Evolutionary conservation across 768 basidiomycete species (phyloP).

Genomic region (Chalciporus piperatus): DNA sequence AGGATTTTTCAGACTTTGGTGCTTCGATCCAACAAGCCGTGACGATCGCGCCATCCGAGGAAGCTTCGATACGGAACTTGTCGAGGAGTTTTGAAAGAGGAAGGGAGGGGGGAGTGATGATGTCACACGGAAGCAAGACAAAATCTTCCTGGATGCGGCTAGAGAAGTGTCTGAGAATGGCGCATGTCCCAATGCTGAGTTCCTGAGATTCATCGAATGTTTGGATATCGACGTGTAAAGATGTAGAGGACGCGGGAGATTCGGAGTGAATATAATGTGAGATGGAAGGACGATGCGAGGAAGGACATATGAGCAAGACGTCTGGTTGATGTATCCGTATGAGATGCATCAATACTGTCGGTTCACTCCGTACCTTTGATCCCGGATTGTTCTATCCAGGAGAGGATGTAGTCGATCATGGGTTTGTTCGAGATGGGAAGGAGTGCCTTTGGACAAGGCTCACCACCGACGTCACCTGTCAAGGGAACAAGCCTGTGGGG

Average conservation of each 20-base stretch:
- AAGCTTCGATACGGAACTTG: slow-evolving; percentile 73
- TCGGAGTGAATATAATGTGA: slow-evolving; percentile 85
- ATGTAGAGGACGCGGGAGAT: slow-evolving; percentile 55
- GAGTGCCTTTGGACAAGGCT: slow-evolving; percentile 82
- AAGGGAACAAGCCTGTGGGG: slow-evolving; percentile 63
- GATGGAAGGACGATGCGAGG: slow-evolving; percentile 68
- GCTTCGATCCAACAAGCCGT: slow-evolving; percentile 65
- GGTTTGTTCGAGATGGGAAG: slow-evolving; percentile 87
- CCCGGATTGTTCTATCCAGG: slow-evolving; percentile 86
- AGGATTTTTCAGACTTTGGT: slow-evolving; percentile 50
- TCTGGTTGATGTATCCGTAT: slow-evolving; percentile 44
- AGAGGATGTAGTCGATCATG: slow-evolving; percentile 77
- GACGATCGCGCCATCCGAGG: slow-evolving; percentile 60
- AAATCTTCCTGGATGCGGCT: slow-evolving; percentile 80
- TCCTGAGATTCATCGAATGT: slow-evolving; percentile 75
- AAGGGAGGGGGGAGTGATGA: slow-evolving; percentile 75
- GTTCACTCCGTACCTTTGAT: slow-evolving; percentile 58
- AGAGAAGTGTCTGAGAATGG: slow-evolving; percentile 75
- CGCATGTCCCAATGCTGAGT: slow-evolving; percentile 64
- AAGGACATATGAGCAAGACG: slow-evolving; percentile 82
- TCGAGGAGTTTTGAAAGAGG: slow-evolving; percentile 69
- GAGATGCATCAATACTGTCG: slow-evolving; percentile 6
- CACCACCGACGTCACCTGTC: slow-evolving; percentile 75
- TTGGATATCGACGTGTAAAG: slow-evolving; percentile 73
- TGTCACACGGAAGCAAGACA: slow-evolving; percentile 87